Conservation (phyloP, 139 green algal genomes). For the Volvox africanus region DNA sequence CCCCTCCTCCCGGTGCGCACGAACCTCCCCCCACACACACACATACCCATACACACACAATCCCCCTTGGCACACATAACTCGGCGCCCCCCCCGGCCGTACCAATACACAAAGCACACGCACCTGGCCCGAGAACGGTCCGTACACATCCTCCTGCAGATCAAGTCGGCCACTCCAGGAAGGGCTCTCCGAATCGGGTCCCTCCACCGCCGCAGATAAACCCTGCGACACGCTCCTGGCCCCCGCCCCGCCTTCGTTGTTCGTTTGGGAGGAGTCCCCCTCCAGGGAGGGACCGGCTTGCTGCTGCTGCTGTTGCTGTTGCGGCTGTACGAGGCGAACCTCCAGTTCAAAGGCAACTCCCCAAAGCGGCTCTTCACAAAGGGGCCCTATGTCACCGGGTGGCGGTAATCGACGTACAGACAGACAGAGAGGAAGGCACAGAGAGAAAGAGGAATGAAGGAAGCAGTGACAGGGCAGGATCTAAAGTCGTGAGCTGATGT, state of each 20-base stretch:
- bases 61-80: no score
- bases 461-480: no score
- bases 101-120: background rate
- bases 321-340: slow-evolving; percentile 48
- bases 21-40: no score
- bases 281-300: background rate
- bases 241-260: background rate
- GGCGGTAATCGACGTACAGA: no score
- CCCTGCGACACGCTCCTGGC: no score
- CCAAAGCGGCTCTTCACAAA: slow-evolving; percentile 98
- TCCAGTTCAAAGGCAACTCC: slow-evolving; percentile 88
- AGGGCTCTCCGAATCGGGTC: background rate
- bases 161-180: slow-evolving; percentile 44
- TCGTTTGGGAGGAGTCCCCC: background rate
- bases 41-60: no score
- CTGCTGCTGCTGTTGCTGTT: slow-evolving; percentile 7
- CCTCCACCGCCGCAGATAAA: background rate
- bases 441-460: no score
- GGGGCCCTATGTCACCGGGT: slow-evolving; percentile 72
- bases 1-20: no score
- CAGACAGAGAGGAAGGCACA: no score
- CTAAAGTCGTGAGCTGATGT: no score
- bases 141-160: slow-evolving; percentile 89
- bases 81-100: no score
- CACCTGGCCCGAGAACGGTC: slow-evolving; percentile 88